Percentiles rank a stretch among this genome's conserved stretches.
phyloP scores from a whole-genome alignment of 495 filamentous ascomycete genomes.

The Alectoria sarmentosa region DNA sequence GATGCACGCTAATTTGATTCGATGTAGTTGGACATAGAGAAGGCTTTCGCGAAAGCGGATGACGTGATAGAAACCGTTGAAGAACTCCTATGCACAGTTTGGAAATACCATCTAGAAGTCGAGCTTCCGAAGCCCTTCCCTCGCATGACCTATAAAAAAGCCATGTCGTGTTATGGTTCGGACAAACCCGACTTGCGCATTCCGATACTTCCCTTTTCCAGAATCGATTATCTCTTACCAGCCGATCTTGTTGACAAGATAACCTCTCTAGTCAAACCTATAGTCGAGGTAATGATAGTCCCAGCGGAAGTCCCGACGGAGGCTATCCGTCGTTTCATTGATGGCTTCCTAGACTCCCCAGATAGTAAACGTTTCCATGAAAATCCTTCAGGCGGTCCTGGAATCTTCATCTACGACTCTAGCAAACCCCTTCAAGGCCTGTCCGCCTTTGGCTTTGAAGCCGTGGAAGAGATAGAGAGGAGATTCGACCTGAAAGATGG shows the following conservation, averaged over 20 bases:
- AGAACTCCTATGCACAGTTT: constrained; percentile 52
- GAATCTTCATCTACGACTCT: constrained; percentile 65
- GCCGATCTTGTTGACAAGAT: constrained; percentile 66
- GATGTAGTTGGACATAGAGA: constrained; percentile 77
- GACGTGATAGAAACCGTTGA: constrained; percentile 70
- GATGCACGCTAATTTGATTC: constrained; percentile 9
- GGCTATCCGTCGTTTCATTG: constrained; percentile 51
- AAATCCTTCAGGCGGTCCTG: constrained; percentile 65
- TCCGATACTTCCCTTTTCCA: constrained; percentile 49
- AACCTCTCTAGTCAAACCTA: constrained; percentile 50
- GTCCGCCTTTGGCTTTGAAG: constrained; percentile 67
- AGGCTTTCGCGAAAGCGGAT: constrained; percentile 69
- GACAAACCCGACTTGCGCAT: constrained; percentile 87
- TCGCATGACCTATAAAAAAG: constrained; percentile 63
- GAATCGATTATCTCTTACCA: constrained; percentile 55
- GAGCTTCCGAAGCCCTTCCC: constrained; percentile 37
- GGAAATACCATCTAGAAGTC: constrained; percentile 39
- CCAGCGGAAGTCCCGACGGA: constrained; percentile 27
- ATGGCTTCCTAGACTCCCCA: constrained; percentile 58
- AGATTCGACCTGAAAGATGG: constrained; percentile 53
- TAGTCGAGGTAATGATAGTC: constrained; percentile 62
- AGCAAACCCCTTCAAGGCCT: constrained; percentile 66
- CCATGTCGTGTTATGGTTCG: constrained; percentile 73
- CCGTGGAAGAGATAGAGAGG: constrained; percentile 50
- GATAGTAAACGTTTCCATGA: constrained; percentile 52